Percentiles rank a stretch among this genome's conserved stretches.
Evolutionary conservation across 257 asterid species (phyloP).

Genomic region (Apocynum venetum): DNA sequence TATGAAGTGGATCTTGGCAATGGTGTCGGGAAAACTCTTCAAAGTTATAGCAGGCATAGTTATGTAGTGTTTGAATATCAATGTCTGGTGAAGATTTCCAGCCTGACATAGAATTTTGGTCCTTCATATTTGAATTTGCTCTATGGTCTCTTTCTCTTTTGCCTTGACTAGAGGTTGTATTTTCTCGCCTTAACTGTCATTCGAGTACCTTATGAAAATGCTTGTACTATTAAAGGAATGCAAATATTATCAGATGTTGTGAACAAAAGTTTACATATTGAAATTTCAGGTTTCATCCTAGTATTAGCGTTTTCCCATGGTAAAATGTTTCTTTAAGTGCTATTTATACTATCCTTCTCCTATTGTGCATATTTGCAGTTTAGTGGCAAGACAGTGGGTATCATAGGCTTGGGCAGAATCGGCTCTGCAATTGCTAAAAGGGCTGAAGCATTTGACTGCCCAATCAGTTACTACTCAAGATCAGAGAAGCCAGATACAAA

Average conservation of each 20-base stretch:
- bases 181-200: not conserved
- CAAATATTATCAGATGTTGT: not conserved
- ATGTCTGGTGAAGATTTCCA: not conserved
- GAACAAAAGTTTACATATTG: not conserved
- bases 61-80: not conserved
- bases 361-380: slow-evolving; percentile 42
- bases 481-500: slow-evolving; percentile 45
- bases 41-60: not conserved
- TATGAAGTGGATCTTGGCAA: not conserved
- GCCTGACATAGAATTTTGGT: not conserved
- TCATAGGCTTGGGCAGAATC: slow-evolving; percentile 79
- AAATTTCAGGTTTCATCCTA: not conserved
- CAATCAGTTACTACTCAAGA: slow-evolving; percentile 59
- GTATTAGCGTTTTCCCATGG: not conserved
- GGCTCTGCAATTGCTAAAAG: slow-evolving; percentile 79
- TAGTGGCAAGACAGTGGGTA: slow-evolving; percentile 71
- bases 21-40: no score
- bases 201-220: not conserved
- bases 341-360: not conserved
- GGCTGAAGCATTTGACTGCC: slow-evolving; percentile 73
- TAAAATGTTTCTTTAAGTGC: not conserved
- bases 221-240: not conserved
- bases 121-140: not conserved
- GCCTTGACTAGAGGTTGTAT: not conserved
- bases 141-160: not conserved